Conservation (phyloP, 257 asterid species). For the Coffea eugenioides region DNA sequence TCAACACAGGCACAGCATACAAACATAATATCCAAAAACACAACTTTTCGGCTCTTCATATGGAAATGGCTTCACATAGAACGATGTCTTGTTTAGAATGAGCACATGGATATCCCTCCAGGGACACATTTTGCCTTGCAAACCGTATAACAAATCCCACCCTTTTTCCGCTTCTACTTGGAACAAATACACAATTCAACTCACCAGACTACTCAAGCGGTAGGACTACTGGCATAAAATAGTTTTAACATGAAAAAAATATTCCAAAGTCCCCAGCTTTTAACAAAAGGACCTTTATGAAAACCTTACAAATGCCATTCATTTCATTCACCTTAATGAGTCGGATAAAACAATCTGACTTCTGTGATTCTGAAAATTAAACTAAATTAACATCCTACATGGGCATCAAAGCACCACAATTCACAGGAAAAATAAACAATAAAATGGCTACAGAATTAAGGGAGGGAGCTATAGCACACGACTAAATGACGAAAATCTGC, state of each 20-base stretch:
- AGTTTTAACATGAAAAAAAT: background rate
- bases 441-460: background rate
- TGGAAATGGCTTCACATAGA: background rate
- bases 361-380: background rate
- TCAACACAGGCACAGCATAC: background rate
- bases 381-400: background rate
- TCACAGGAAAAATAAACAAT: background rate
- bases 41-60: background rate
- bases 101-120: background rate
- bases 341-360: background rate
- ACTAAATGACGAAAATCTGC: background rate
- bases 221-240: background rate
- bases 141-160: background rate
- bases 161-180: background rate
- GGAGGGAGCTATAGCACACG: background rate
- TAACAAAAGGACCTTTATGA: background rate
- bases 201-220: background rate
- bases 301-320: background rate
- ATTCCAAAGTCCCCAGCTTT: slow-evolving; percentile 1
- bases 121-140: background rate
- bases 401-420: background rate
- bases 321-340: too few species aligned
- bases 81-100: background rate
- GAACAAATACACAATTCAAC: background rate
- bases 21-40: background rate